Evolutionary conservation across 768 basidiomycete genomes (phyloP).

Genomic region (Lactarius sanguifluus): DNA sequence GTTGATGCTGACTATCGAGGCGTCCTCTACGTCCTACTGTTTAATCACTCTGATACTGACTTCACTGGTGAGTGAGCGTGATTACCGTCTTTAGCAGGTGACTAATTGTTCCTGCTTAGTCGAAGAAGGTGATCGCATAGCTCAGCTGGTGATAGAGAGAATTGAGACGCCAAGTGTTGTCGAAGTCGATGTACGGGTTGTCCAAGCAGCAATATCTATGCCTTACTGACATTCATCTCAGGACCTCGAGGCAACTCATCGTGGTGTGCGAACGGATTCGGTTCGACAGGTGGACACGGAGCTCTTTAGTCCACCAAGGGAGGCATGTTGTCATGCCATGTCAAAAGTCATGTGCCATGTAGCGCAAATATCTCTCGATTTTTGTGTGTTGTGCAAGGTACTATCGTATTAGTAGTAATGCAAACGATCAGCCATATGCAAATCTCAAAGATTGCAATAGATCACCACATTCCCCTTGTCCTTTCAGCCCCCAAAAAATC

Average conservation of each 20-base stretch:
- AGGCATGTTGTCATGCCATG: neutral
- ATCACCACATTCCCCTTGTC: neutral
- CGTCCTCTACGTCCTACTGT: conserved; percentile 84
- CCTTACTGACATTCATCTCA: conserved; percentile 35
- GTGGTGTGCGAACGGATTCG: conserved; percentile 88
- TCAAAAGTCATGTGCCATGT: conserved; percentile 37
- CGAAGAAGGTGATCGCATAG: conserved; percentile 90
- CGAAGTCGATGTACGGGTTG: conserved; percentile 73
- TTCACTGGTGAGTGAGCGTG: conserved; percentile 61
- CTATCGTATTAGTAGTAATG: too few relatives aligned
- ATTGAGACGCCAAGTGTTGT: conserved; percentile 83
- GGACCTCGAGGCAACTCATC: conserved; percentile 82
- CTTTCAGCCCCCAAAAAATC: too few relatives aligned
- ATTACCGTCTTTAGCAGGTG: conserved; percentile 7
- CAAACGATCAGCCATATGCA: too few relatives aligned
- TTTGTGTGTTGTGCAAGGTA: neutral
- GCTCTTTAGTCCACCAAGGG: neutral
- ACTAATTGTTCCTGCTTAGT: conserved; percentile 47
- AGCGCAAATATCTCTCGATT: conserved; percentile 12
- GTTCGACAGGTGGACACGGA: conserved; percentile 88
- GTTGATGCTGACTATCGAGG: conserved; percentile 97
- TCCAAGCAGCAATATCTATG: neutral
- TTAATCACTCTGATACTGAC: conserved; percentile 88
- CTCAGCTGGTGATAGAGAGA: conserved; percentile 90
- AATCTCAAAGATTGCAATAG: too few relatives aligned